Evolutionary conservation across 352 stramenopile species (phyloP), one percentile per base, ranked within the genome.

Genomic region (Blastocystis sp.): DNA sequence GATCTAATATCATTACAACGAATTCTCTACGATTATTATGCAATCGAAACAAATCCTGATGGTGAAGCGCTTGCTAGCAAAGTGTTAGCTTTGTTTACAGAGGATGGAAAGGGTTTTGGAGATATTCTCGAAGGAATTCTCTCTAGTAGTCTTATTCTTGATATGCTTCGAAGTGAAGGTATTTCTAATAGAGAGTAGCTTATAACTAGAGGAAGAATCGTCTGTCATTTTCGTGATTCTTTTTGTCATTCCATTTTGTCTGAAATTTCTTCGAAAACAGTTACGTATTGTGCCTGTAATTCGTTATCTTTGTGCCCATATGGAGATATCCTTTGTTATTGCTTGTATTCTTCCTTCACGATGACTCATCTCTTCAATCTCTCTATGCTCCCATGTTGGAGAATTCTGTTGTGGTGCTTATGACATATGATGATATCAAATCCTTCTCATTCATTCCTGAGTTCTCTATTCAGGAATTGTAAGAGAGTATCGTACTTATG

Each of bases 391-490:
- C 69, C 29, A 21, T 80, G 1, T 35, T 80, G 11, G 69, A 80
- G 4, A 80, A 80, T 42, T 80, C 69, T 5, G 42, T 80, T 7
- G 46, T 80, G 1, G 59, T 52, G n/a, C 51, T 80, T 4, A 80
- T 80, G 69, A 37, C 29, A 14, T 80, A 58, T 39, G 69, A 80
- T 39, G 69, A 80, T 21, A 63, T 80, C 43, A 80, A 80, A 39
- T 61, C 69, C 7, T 80, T 80, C 21, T 63, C 69, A 6, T 80
- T 80, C 43, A 32, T 80, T 46, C 16, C 69, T 9, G 32, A 24
- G 9, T 58, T 80, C n/a, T 80, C 69, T 0, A 16, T 80, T 7
- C 42, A 58, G 21, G 69, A 80, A 63, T 24, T 80, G 69, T 69
- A 43, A 24, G 16, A n/a, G 27, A 43, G 27, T 7, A 24, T 7